Evolutionary conservation across 148 eudicot species (phyloP).

Genomic region (Vaccinium darrowii): DNA sequence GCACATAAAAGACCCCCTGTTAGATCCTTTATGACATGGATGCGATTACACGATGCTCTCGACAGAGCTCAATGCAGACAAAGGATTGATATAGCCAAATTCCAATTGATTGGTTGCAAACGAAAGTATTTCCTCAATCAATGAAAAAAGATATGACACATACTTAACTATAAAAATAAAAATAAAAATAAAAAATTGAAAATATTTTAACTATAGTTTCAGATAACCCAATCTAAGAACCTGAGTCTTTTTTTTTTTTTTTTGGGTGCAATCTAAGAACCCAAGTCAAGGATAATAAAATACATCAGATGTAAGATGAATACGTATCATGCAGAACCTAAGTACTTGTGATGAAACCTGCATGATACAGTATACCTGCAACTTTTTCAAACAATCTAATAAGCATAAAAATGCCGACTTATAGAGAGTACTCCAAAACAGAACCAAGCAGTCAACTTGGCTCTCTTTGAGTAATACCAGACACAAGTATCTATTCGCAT

Average conservation of each 20-base stretch:
- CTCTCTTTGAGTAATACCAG: not conserved
- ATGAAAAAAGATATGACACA: no score
- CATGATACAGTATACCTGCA: not conserved
- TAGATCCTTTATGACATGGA: no score
- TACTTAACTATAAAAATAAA: no score
- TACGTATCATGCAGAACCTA: not conserved
- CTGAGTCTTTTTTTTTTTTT: not conserved
- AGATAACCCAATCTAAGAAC: not conserved
- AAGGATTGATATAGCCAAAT: not conserved
- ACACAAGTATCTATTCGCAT: not conserved
- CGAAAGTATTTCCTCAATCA: no score
- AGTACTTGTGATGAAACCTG: not conserved
- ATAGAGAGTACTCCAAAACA: not conserved
- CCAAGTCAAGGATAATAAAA: not conserved
- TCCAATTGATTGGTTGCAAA: no score
- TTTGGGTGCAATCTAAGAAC: no score
- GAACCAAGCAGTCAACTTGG: conserved; percentile 1
- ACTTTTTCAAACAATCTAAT: not conserved
- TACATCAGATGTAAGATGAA: not conserved
- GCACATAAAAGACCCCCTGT: no score
- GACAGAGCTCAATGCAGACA: not conserved
- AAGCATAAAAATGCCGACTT: not conserved
- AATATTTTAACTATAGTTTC: not conserved
- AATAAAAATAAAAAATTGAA: no score
- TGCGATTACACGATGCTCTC: no score